Evolutionary conservation across 306 rosid genomes (phyloP), one percentile per base, ranked within the genome.

Genomic region (Quercus dentata): DNA sequence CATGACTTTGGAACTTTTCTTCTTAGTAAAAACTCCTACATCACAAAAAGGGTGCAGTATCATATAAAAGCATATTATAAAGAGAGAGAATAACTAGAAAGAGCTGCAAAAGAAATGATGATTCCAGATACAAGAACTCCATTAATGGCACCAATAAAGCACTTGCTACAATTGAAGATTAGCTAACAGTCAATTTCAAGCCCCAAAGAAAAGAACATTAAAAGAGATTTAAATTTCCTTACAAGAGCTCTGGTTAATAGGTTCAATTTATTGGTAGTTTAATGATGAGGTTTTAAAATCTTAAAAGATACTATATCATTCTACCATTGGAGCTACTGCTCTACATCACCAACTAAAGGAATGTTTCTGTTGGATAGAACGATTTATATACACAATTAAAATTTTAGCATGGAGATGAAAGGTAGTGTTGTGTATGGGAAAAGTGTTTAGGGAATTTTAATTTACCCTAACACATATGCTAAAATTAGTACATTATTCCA

Each of bases 121-220:
- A 93, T 74, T 74, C 98, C 97, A 58, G 85, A 9, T 67, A 91
- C 87, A 20, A 91, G 89, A 79, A 84, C 75, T 38, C 97, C 98
- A 57, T 89, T 91, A 80, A 88, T 73, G 3, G 94, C 92, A 70
- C 98, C 97, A 61, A 91, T 81, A 23, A 89, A 79, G 21, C 93
- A 89, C 84, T 88, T 92, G 91, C 98, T 93, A 83, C 89, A 86
- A 31, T 80, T 69, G 33, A 82, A 82, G 73, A 84, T 31, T 78
- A 79, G 68, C 69, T 70, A 70, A 69, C 11, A 49, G 74, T 74
- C 73, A 84, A 55, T 74, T 57, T 18, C 27, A 46, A 67, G 20
- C 25, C 71, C 3, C 49, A 67, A 4, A 67, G 23, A 19, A 67
- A 19, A 35, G 51, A 63, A 63, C 1, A 3, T 4, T 27, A 12